These are phyloP conservation scores for Apophysomyces trapeziformis DNA, from an alignment of 371 early-diverging fungal genomes.

Conservation along the genomic window DNA sequence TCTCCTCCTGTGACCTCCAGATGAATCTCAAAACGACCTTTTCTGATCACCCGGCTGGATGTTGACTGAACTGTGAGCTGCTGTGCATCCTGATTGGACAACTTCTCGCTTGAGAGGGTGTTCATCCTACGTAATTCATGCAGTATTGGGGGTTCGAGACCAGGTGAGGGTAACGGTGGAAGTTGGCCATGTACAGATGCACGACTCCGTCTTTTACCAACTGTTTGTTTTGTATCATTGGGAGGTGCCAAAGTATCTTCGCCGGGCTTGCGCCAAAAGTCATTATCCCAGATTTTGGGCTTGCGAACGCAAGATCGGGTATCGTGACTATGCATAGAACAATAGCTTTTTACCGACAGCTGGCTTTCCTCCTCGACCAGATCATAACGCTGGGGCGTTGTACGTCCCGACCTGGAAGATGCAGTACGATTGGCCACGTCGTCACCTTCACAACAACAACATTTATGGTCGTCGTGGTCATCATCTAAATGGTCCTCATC, in stretches of 20 bases:
- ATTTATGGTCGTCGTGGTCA: slow-evolving; percentile 15
- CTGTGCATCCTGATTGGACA: slow-evolving; percentile 10
- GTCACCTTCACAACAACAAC: slow-evolving; percentile 11
- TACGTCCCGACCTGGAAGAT: slow-evolving; percentile 13
- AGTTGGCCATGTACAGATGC: background rate
- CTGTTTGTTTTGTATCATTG: background rate
- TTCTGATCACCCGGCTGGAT: slow-evolving; percentile 26
- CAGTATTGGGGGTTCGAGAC: slow-evolving; percentile 24
- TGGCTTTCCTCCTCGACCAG: slow-evolving; percentile 9
- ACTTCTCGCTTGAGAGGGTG: slow-evolving; percentile 15
- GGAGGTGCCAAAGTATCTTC: background rate
- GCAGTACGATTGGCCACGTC: slow-evolving; percentile 14
- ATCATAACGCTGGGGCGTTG: slow-evolving; percentile 11
- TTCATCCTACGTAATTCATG: slow-evolving; percentile 25
- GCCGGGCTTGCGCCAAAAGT: slow-evolving; percentile 35
- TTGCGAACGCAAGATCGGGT: slow-evolving; percentile 10
- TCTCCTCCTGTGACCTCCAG: slow-evolving; percentile 15
- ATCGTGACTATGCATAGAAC: slow-evolving; percentile 21
- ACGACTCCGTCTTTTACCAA: slow-evolving; percentile 14
- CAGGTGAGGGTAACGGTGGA: slow-evolving; percentile 4
- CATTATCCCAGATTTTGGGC: slow-evolving; percentile 41
- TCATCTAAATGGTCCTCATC: slow-evolving; percentile 26
- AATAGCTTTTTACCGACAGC: slow-evolving; percentile 12
- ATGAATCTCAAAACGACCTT: slow-evolving; percentile 48
- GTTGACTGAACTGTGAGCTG: slow-evolving; percentile 10